These are phyloP conservation scores for Fusarium sp. DNA, from an alignment of 2,329 filamentous ascomycete species.

Conservation along the genomic window DNA sequence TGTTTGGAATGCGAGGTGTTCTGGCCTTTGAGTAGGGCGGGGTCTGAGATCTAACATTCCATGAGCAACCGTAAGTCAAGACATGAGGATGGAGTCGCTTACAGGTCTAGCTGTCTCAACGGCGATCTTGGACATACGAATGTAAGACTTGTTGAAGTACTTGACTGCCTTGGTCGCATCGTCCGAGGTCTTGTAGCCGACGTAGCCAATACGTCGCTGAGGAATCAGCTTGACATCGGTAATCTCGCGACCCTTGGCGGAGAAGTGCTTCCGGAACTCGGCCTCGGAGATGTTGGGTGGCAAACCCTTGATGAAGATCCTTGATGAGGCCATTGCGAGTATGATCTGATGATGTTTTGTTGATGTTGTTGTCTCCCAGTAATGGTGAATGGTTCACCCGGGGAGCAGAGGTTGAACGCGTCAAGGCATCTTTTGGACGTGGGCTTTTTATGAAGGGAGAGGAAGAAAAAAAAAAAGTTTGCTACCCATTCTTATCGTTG, in stretches of 20 bases:
- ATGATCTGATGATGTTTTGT: slow-evolving; percentile 11
- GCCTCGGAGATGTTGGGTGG: slow-evolving; percentile 87
- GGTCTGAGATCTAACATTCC: slow-evolving; percentile 61
- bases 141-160: slow-evolving; percentile 95
- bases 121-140: slow-evolving; percentile 93
- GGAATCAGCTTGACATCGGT: slow-evolving; percentile 95
- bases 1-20: slow-evolving; percentile 41
- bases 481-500: slow-evolving; percentile 43
- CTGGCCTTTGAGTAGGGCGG: slow-evolving; percentile 49
- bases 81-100: slow-evolving; percentile 44
- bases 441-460: slow-evolving; percentile 40
- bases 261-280: slow-evolving; percentile 91
- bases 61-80: slow-evolving; percentile 45
- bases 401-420: slow-evolving; percentile 31
- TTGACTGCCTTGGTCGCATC: slow-evolving; percentile 86
- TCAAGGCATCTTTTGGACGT: slow-evolving; percentile 43
- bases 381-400: slow-evolving; percentile 43
- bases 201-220: slow-evolving; percentile 91
- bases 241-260: slow-evolving; percentile 75
- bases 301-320: slow-evolving; percentile 82
- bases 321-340: slow-evolving; percentile 69
- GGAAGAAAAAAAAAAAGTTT: slow-evolving; percentile 46
- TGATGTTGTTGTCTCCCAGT: slow-evolving; percentile 27
- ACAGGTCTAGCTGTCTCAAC: slow-evolving; percentile 91
- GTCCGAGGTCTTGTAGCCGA: slow-evolving; percentile 88